phyloP scores from a whole-genome alignment of 768 basidiomycete species.

The Suillus subalutaceus region DNA sequence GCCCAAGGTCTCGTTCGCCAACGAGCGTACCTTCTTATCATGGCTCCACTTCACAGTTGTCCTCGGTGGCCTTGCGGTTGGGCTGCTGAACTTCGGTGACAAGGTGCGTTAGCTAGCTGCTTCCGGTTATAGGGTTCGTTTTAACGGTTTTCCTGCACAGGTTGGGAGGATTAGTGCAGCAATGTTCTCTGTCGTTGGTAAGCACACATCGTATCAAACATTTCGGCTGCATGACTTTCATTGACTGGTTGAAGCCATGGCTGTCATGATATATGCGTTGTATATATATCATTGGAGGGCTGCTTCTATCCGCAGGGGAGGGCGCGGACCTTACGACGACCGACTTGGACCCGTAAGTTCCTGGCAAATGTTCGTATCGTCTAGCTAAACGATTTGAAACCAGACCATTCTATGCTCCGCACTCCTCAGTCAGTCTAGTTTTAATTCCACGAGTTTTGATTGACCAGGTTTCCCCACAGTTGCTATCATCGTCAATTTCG shows the following conservation, averaged over 20 bases:
- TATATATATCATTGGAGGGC: slow-evolving; percentile 98
- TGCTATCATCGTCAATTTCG: slow-evolving; percentile 83
- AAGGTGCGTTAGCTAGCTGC: slow-evolving; percentile 52
- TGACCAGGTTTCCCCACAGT: slow-evolving; percentile 43
- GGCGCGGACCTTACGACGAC: slow-evolving; percentile 96
- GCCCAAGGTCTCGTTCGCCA: slow-evolving; percentile 94
- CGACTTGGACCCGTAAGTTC: slow-evolving; percentile 87
- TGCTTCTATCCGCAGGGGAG: slow-evolving; percentile 86
- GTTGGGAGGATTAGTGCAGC: slow-evolving; percentile 95
- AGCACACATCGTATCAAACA: slow-evolving; percentile 28
- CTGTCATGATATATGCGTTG: slow-evolving; percentile 95
- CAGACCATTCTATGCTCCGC: slow-evolving; percentile 85
- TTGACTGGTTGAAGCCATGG: slow-evolving; percentile 68
- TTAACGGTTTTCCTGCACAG: slow-evolving; percentile 38
- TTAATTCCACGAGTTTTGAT: not conserved
- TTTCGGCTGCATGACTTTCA: slow-evolving; percentile 4
- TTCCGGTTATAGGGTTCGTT: not conserved
- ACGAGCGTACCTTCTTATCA: slow-evolving; percentile 95
- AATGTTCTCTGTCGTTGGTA: slow-evolving; percentile 94
- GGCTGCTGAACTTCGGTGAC: slow-evolving; percentile 97
- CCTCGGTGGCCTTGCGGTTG: slow-evolving; percentile 93
- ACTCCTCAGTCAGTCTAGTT: slow-evolving; percentile 60
- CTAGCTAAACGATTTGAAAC: slow-evolving; percentile 15
- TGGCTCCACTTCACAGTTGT: slow-evolving; percentile 99
- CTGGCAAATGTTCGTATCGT: slow-evolving; percentile 14